phyloP scores from a whole-genome alignment of 768 basidiomycete genomes.

The Lactifluus rugatus region DNA sequence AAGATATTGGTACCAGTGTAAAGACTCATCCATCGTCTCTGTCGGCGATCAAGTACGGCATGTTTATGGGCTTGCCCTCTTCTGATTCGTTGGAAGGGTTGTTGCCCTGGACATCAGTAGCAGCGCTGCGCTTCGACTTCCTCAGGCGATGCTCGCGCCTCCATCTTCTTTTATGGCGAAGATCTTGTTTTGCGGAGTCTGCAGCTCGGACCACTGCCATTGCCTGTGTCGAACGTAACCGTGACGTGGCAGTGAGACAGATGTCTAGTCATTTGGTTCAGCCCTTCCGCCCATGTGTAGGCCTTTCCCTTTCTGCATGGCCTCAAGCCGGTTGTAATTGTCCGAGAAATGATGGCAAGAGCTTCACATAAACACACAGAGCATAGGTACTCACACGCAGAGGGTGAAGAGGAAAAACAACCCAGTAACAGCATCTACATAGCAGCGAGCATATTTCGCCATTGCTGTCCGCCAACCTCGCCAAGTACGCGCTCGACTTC shows the following conservation, averaged over 20 bases:
- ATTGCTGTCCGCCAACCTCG: slow-evolving; percentile 61
- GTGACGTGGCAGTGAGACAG: background rate
- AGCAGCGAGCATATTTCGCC: slow-evolving; percentile 45
- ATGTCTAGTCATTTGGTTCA: background rate
- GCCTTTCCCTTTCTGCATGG: too few relatives aligned
- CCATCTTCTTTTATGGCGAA: too few relatives aligned
- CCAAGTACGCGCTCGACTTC: slow-evolving; percentile 83
- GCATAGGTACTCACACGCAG: background rate
- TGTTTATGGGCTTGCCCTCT: background rate
- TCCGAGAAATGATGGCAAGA: too few relatives aligned
- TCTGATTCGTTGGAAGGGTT: too few relatives aligned
- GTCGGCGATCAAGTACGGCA: background rate
- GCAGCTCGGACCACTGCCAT: background rate
- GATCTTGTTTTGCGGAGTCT: background rate
- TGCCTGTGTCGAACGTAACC: background rate
- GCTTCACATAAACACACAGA: too few relatives aligned
- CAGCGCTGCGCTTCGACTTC: too few relatives aligned
- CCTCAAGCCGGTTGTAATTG: too few relatives aligned
- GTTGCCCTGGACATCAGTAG: too few relatives aligned
- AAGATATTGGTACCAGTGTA: too few relatives aligned
- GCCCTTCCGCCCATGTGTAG: background rate
- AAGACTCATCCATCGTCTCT: too few relatives aligned
- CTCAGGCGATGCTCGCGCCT: too few relatives aligned
- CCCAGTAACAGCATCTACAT: background rate
- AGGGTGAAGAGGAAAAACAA: background rate